Evolutionary conservation across 768 basidiomycete species (phyloP), one percentile per base, ranked within the genome.

Genomic region (Trametes cinnabarina): DNA sequence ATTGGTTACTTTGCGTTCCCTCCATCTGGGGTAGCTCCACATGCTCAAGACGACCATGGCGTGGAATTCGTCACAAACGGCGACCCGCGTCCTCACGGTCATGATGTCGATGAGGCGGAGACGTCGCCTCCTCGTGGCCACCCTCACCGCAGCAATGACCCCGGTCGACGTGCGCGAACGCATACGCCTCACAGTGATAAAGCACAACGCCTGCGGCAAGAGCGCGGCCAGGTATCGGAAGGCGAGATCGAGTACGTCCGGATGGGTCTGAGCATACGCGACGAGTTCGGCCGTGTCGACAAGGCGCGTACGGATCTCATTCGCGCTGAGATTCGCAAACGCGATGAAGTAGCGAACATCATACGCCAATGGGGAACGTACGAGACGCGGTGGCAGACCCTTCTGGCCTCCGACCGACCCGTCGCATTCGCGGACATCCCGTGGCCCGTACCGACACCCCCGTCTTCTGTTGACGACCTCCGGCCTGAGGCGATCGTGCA

Each of bases 211-310:
- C 30, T n/a, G 30, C 30, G 30, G 7, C 48, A 22, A 17, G 50
- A 55, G 25, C 66, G 70, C 40, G 63, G 63, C 14, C 67, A 72
- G 28, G 62, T 76, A 12, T 70, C 73, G n/a, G 69, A 68, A 43
- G 80, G 79, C 26, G 85, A 86, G 66, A 74, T 82, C 51, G 79
- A 78, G 14, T 86, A 84, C 82, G 84, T 86, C 2, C 76, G 81
- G 10, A 78, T 76, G 10, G 85, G 85, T 23, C 83, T 84, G 2
- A 67, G 82, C 20, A 73, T 86, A 28, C 76, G 82, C 40, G 81
- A 83, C 64, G 71, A 71, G 34, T 61, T 71, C 11, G 83, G 83
- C 8, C 74, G 71, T 51, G 74, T 82, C 41, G 83, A 86, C 65
- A 70, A 69, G 63, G 73, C 64, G n/a, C 76, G 81, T 47, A 86